phyloP scores from a whole-genome alignment of 176 grass and related monocot species.

The Coix lacrymajobi region DNA sequence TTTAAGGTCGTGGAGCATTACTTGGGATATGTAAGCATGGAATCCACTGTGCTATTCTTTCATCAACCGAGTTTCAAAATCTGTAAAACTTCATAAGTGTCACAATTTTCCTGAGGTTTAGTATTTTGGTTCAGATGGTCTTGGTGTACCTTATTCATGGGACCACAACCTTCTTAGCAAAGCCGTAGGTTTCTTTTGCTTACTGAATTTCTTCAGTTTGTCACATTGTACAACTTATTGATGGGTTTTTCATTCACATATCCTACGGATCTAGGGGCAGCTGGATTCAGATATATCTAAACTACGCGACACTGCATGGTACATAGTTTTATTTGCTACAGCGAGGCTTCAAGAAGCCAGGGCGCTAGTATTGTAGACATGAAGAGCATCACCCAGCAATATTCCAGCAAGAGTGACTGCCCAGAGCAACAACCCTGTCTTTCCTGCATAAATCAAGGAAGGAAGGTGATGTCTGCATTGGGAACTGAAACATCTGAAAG shows the following conservation, averaged over 20 bases:
- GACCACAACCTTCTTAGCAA: background rate
- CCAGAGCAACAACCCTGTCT: slow-evolving; percentile 79
- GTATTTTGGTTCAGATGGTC: slow-evolving; percentile 1
- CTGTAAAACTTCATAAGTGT: background rate
- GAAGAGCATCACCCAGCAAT: slow-evolving; percentile 68
- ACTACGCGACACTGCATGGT: background rate
- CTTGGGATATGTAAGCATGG: background rate
- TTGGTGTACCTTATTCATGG: background rate
- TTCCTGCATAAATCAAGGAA: slow-evolving; percentile 54
- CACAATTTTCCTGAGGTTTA: background rate
- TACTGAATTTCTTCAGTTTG: background rate
- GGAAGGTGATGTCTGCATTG: background rate
- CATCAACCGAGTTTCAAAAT: background rate
- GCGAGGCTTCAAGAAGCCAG: slow-evolving; percentile 33
- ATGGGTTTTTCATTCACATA: background rate
- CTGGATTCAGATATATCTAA: background rate
- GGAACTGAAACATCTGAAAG: background rate
- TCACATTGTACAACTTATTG: background rate
- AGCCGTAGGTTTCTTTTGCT: background rate
- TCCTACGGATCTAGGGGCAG: background rate
- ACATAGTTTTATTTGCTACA: background rate
- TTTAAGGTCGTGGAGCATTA: no score
- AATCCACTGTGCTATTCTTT: background rate
- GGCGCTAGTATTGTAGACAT: slow-evolving; percentile 89
- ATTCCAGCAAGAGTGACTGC: slow-evolving; percentile 70